phyloP scores from a whole-genome alignment of 352 stramenopile genomes.

The Phytophthora brassicae region DNA sequence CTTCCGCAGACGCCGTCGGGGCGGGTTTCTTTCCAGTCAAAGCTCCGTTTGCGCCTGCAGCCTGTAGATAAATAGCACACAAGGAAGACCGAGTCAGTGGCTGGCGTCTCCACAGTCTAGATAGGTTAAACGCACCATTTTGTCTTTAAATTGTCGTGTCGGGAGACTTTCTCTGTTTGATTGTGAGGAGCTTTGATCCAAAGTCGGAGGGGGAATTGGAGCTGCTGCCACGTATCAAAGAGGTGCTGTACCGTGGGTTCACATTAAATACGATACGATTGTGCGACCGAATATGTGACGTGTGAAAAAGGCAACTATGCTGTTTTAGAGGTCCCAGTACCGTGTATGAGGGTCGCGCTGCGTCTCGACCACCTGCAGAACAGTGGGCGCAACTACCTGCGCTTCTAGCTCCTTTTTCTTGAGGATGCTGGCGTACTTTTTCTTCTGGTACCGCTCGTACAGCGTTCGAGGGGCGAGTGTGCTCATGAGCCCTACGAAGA shows the following conservation, averaged over 20 bases:
- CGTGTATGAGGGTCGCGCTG: conserved; percentile 8
- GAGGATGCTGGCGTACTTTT: conserved; percentile 21
- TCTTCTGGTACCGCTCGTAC: conserved; percentile 30
- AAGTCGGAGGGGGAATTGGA: conserved; percentile 14
- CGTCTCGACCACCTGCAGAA: conserved; percentile 4
- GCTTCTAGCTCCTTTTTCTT: conserved; percentile 17
- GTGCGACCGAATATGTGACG: background rate
- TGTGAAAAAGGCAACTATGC: conserved; percentile 4
- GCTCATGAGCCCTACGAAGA: conserved; percentile 28
- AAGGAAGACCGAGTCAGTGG: background rate
- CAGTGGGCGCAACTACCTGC: conserved; percentile 6
- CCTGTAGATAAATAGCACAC: conserved; percentile 18
- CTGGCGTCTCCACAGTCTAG: no score
- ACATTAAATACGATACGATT: background rate
- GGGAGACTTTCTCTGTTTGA: conserved; percentile 20
- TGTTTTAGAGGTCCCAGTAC: conserved; percentile 21
- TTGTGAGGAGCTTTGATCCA: conserved; percentile 25
- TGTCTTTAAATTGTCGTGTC: conserved; percentile 1
- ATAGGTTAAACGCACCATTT: conserved; percentile 20
- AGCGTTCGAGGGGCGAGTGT: conserved; percentile 23
- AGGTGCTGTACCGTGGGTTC: background rate
- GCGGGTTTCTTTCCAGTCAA: conserved; percentile 68
- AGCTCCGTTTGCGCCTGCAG: conserved; percentile 40
- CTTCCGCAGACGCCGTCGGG: conserved; percentile 56
- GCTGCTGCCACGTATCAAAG: conserved; percentile 34